Base-by-base conservation (phyloP, 2,329 filamentous ascomycete species). In the Cordyceps cicadae region DNA sequence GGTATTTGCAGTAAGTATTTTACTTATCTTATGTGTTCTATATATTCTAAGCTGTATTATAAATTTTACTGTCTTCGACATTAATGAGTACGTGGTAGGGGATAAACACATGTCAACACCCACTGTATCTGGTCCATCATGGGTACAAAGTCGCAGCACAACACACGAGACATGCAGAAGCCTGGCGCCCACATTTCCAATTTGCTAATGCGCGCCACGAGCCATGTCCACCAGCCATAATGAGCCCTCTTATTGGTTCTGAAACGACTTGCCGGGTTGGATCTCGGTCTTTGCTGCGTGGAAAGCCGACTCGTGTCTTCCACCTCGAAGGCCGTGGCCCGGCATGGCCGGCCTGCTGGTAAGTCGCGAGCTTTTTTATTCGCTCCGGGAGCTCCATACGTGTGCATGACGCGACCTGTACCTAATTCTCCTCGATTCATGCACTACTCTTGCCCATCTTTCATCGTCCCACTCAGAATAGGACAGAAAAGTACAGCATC, bases 151-250 rank as follows among this genome's bases (percentile, higher is more conserved):
- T 46, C 46, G 12, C 37, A 24, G 32, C 21, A 60, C 58, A 60
- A 50, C 58, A 39, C 58, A 60, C 58, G 45, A 60, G 58, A 60
- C 50, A 54, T 59, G 58, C 58, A 54, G 58, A 21, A n/a, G 24
- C n/a, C 15, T 43, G 5, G 26, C 12, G n/a, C 54, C 53, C 50
- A 29, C 57, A 48, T 8, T 17, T n/a, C 43, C 7, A 48, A n/a
- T n/a, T 57, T 41, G 19, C 24, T 41, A 4, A 19, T 32, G 24
- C 8, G 39, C 34, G 46, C 55, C 55, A 21, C 21, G 14, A n/a
- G 39, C 48, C 32, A 34, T 43, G 46, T 17, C 55, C 43, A 51
- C n/a, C 17, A 7, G 34, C 46, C 24, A 32, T 24, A 34, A 26
- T 19, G 37, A 32, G 21, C 9, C 19, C 39, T 45, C 6, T 45